Evolutionary conservation across 768 basidiomycete species (phyloP), one percentile per base, ranked within the genome.

Genomic region (Boletellus ananas): DNA sequence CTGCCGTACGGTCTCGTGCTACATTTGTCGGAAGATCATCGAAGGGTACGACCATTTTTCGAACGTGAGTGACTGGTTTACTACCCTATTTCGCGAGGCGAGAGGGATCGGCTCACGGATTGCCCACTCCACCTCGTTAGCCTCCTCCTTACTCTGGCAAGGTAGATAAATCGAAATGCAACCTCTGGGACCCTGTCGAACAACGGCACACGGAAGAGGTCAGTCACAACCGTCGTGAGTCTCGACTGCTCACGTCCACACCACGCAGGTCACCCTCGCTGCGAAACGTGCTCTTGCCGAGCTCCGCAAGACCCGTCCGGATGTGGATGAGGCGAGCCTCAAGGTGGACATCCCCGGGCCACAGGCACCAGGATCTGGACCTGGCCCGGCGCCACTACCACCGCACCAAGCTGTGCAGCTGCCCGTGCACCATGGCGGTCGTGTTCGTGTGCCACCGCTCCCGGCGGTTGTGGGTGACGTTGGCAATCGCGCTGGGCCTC

Each of bases 1-100:
- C 51, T 95, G 94, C 60, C 54, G 40, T 2, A 83, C 89, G 0
- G 33, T 88, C 35, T 91, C 86, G 0, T 96, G 94, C 67, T 94
- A 96, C 61, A 72, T 91, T 21, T 95, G 94, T 63, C 78, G 89
- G 25, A 58, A 87, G 59, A 58, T 84, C 31, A 87, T 94, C 35
- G 69, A 29, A 0, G 87, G 88, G 1, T 91, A 92, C 58, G 84
- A 89, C 0, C 90, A 93, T 60, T 92, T 91, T 61, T 65, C 75
- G 41, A 70, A 79, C 43, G 79, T 79, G 60, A 29, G 74, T 63
- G 27, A 23, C 13, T n/a, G 10, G 18, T 47, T 38, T n/a, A 4
- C 8, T 17, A 18, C 9, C 20, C 20, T 18, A 21, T 12, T 12
- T 37, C 27, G 6, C 7, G 3, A 9, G 6, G n/a, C 18, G 14